Percentiles rank a stretch among this genome's conserved stretches.
These are phyloP conservation scores for Echeveria elegans DNA, from an alignment of 164 flowering plant species.

Conservation along the genomic window DNA sequence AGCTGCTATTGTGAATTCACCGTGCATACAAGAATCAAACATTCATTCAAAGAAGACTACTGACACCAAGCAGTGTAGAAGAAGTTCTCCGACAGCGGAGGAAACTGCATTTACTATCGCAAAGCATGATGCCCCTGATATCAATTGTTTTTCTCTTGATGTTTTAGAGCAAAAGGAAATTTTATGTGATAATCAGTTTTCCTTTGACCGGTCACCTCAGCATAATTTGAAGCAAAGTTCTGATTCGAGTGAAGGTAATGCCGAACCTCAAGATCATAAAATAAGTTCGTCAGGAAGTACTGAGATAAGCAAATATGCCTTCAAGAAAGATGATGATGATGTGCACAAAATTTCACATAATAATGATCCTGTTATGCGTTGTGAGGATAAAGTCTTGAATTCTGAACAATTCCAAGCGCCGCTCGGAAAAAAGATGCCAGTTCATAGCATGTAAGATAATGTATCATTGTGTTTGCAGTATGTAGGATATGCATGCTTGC, in stretches of 20 bases:
- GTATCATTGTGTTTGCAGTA: background rate
- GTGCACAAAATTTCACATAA: slow-evolving; percentile 13
- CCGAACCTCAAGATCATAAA: slow-evolving; percentile 17
- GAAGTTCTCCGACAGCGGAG: slow-evolving; percentile 11
- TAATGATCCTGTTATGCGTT: slow-evolving; percentile 7
- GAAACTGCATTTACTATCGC: slow-evolving; percentile 9
- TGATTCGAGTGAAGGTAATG: slow-evolving; percentile 14
- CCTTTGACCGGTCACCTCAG: slow-evolving; percentile 11
- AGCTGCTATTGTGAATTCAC: background rate
- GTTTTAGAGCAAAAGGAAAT: slow-evolving; percentile 12
- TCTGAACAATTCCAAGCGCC: slow-evolving; percentile 16
- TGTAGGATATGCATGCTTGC: too few species aligned
- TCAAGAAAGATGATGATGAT: slow-evolving; percentile 12
- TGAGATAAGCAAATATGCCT: slow-evolving; percentile 14
- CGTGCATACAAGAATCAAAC: slow-evolving; percentile 9
- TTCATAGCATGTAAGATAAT: slow-evolving; percentile 34
- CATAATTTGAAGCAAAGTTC: slow-evolving; percentile 15
- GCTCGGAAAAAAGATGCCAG: slow-evolving; percentile 18
- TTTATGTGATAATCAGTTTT: slow-evolving; percentile 11
- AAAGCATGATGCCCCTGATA: slow-evolving; percentile 7
- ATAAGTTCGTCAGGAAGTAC: slow-evolving; percentile 10
- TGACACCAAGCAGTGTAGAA: slow-evolving; percentile 12
- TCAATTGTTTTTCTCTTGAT: slow-evolving; percentile 12
- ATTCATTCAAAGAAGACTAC: slow-evolving; percentile 12
- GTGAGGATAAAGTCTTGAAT: slow-evolving; percentile 17